These are phyloP conservation scores for Leccinum pseudoinsigne DNA, from an alignment of 1,284 basidiomycete genomes.

Conservation along the genomic window DNA sequence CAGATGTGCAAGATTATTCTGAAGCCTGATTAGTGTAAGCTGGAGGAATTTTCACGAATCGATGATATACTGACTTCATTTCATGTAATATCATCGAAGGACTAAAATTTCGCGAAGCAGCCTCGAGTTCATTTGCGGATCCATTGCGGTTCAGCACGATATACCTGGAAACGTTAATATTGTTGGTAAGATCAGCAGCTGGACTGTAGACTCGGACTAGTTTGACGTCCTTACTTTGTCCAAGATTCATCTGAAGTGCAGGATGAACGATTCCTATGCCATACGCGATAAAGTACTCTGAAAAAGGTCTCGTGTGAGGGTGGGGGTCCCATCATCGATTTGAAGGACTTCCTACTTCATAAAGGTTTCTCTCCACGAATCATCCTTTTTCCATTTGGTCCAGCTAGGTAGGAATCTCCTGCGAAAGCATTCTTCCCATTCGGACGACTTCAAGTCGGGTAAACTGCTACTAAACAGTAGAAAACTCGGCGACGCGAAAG, in stretches of 20 bases:
- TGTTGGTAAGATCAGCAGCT: conserved; percentile 10
- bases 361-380: conserved; percentile 60
- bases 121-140: conserved; percentile 66
- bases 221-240: conserved; percentile 58
- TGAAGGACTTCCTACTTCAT: conserved; percentile 46
- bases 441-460: conserved; percentile 58
- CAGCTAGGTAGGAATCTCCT: conserved; percentile 72
- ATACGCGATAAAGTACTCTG: conserved; percentile 60
- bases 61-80: conserved; percentile 55
- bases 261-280: conserved; percentile 61
- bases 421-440: conserved; percentile 73
- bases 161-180: conserved; percentile 45
- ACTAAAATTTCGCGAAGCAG: conserved; percentile 63
- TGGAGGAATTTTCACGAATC: background rate
- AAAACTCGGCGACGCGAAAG: conserved; percentile 55
- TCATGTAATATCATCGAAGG: conserved; percentile 68
- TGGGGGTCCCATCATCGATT: background rate
- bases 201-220: background rate
- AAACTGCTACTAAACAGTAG: conserved; percentile 64
- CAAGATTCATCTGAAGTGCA: conserved; percentile 80
- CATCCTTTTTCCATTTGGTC: conserved; percentile 64
- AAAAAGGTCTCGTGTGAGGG: conserved; percentile 6
- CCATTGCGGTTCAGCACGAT: conserved; percentile 73
- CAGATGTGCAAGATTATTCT: conserved; percentile 62
- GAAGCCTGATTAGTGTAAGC: conserved; percentile 42